A percentile compares a stretch with the other conserved stretches of the same genome.
Evolutionary conservation across 2,329 filamentous ascomycete genomes (phyloP).

Genomic region (Neodidymelliopsis sp.): DNA sequence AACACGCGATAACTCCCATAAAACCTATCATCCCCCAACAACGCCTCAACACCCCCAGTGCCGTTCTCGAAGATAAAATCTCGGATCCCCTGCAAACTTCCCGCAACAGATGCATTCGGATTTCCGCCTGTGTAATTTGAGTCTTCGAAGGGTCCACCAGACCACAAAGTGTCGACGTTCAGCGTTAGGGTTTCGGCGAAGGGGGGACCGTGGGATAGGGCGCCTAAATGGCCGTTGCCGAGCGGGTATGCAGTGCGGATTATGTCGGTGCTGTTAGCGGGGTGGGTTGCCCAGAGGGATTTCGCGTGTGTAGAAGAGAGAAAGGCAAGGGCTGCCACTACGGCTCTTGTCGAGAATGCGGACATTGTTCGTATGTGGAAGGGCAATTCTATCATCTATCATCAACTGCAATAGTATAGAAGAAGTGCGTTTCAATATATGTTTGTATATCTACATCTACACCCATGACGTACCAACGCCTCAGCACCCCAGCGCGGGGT

Average conservation of each 20-base stretch:
- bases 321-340: neutral
- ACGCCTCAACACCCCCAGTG: constrained; percentile 52
- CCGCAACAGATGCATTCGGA: constrained; percentile 45
- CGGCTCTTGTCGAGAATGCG: too few species aligned
- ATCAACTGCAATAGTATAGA: too few species aligned
- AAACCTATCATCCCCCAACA: constrained; percentile 49
- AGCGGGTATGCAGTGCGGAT: constrained; percentile 51
- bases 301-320: constrained; percentile 17
- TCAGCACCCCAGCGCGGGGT: too few species aligned
- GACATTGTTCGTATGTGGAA: too few species aligned
- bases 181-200: constrained; percentile 54
- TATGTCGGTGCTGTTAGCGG: constrained; percentile 31
- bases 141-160: constrained; percentile 58
- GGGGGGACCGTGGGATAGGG: constrained; percentile 55
- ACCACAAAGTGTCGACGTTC: constrained; percentile 61
- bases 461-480: neutral
- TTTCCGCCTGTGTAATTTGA: constrained; percentile 58
- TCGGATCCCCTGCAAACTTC: constrained; percentile 52
- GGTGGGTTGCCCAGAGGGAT: constrained; percentile 26
- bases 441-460: neutral
- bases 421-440: neutral
- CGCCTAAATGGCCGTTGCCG: constrained; percentile 60
- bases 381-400: too few species aligned
- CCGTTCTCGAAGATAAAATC: constrained; percentile 59
- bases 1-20: constrained; percentile 59